These are phyloP conservation scores for Lizonia empirigonia DNA, from an alignment of 2,329 filamentous ascomycete genomes.

Conservation along the genomic window DNA sequence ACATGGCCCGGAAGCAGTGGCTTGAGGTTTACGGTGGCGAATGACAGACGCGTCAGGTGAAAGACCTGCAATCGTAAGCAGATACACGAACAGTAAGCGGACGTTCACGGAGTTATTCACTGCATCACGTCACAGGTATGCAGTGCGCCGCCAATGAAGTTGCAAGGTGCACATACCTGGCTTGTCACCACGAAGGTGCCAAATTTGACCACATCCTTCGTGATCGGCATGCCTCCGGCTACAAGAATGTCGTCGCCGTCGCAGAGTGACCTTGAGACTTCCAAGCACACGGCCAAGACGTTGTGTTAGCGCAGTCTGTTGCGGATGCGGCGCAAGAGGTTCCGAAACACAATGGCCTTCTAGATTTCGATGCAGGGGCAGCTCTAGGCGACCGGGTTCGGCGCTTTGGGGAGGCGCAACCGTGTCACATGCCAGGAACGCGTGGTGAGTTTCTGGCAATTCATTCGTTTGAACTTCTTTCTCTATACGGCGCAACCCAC, in stretches of 20 bases:
- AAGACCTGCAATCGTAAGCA: constrained; percentile 70
- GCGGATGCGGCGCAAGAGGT: constrained; percentile 8
- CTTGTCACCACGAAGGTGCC: constrained; percentile 53
- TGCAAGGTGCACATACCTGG: constrained; percentile 43
- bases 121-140: constrained; percentile 14
- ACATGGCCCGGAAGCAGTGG: constrained; percentile 92
- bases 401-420: constrained; percentile 10
- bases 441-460: constrained; percentile 10
- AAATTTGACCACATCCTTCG: constrained; percentile 51
- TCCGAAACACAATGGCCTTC: constrained; percentile 11
- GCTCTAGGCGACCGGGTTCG: constrained; percentile 8
- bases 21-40: constrained; percentile 93
- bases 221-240: constrained; percentile 44
- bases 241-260: constrained; percentile 11
- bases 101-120: constrained; percentile 1
- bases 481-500: too few species aligned
- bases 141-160: constrained; percentile 12
- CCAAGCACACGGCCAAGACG: constrained; percentile 13
- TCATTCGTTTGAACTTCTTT: constrained; percentile 13
- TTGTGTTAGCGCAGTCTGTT: constrained; percentile 8
- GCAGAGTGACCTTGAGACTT: constrained; percentile 2
- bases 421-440: constrained; percentile 17
- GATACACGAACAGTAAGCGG: constrained; percentile 3
- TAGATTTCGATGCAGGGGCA: neutral
- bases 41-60: constrained; percentile 76